Base-by-base conservation (phyloP, 2,329 filamentous ascomycete genomes). In the Pseudogymnoascus sp. region DNA sequence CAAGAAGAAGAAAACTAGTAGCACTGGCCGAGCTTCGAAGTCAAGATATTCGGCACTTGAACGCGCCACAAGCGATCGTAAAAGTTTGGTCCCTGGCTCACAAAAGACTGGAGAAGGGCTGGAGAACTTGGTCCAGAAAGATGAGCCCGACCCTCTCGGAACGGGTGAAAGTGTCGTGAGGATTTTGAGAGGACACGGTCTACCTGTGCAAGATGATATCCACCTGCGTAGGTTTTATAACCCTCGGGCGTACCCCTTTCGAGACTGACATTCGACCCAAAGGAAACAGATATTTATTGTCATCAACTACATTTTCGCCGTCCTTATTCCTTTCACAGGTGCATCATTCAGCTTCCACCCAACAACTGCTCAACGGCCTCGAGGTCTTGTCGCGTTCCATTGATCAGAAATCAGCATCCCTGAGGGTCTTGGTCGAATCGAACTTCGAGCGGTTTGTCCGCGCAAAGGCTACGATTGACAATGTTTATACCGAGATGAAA, bases 391-490 rank as follows among this genome's bases (percentile, higher is more conserved):
- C 92, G 15, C 84, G 84, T 64, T 97, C 93, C 0, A 99, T 99
- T 70, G 94, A 97, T 70, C 90, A 97, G 75, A 99, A 99, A 74
- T 97, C 93, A 0, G 94, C 93, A 0, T 97, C 92, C 3, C 82
- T 99, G 64, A 99, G 99, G 73, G 89, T 96, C 9, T 82, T 99
- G 15, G 94, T 99, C 24, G 94, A 99, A 74, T 93, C 90, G 66
- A 99, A 99, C 73, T 99, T 99, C 72, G 95, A 99, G 75, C 88
- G 93, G 66, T 99, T 99, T 77, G 94, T 99, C 61, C 88, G 91
- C 65, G 94, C 94, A 44, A 99, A 99, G 74, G 90, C 93, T 15
- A 97, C 93, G 6, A 97, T 99, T 70, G 94, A 99, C 76, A 96
- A 96, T 75, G 94, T 99, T 60, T 99, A 99, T 76, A 95, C 87